Evolutionary conservation across 148 eudicot genomes (phyloP).

Genomic region (Euryodendron excelsum): DNA sequence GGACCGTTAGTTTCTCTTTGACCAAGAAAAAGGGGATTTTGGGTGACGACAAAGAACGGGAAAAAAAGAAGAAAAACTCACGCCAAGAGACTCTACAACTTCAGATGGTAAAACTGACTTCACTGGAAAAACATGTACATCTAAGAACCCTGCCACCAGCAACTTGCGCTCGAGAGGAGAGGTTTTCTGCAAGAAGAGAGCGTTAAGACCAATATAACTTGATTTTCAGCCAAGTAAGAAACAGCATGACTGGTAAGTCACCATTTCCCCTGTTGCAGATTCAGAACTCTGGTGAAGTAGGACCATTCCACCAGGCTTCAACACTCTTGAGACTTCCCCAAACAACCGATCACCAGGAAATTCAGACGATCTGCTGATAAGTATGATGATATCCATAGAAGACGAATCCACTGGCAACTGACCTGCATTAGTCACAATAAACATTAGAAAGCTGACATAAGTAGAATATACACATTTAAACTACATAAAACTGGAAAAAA

Average conservation of each 20-base stretch:
- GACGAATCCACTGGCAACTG: conserved; percentile 56
- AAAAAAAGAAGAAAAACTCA: conserved; percentile 18
- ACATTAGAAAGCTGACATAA: background rate
- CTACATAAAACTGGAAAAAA: background rate
- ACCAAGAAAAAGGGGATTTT: background rate
- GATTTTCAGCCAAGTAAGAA: background rate
- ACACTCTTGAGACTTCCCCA: conserved; percentile 54
- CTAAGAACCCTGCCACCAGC: conserved; percentile 71
- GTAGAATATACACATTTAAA: background rate
- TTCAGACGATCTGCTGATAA: conserved; percentile 46
- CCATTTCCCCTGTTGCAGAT: conserved; percentile 34
- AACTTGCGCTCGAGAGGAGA: conserved; percentile 62
- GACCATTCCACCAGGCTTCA: conserved; percentile 77
- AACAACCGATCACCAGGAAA: conserved; percentile 57
- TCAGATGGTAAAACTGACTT: conserved; percentile 34
- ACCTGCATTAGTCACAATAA: conserved; percentile 34
- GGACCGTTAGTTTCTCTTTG: background rate
- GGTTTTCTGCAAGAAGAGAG: conserved; percentile 38
- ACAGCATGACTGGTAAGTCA: background rate
- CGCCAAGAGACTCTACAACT: conserved; percentile 42
- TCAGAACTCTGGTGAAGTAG: conserved; percentile 40
- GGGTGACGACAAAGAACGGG: background rate
- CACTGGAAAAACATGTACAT: conserved; percentile 39
- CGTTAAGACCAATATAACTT: background rate
- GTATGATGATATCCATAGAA: conserved; percentile 50